Evolutionary conservation across 2,329 filamentous ascomycete genomes (phyloP).

Genomic region (Ploettnerulaceae sp.): DNA sequence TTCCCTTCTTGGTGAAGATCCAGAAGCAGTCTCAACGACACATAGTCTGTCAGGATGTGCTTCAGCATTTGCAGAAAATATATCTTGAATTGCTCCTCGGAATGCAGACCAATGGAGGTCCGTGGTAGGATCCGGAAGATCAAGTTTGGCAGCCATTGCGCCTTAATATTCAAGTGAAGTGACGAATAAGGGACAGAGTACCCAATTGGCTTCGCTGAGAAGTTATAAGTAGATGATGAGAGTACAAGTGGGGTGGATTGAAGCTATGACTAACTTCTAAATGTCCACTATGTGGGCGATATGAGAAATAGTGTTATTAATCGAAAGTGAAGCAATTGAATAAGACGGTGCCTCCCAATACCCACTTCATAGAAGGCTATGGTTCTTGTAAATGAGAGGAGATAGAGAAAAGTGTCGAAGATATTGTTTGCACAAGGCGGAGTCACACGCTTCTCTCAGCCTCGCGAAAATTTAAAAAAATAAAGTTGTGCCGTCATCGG

Average conservation of each 20-base stretch:
- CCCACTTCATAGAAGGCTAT: neutral
- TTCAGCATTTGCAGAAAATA: conserved; percentile 54
- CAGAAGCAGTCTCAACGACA: conserved; percentile 59
- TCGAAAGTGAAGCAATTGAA: neutral
- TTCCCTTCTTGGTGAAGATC: conserved; percentile 48
- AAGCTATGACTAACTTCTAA: neutral
- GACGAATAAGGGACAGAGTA: neutral
- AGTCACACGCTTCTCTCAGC: conserved; percentile 7
- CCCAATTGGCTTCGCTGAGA: neutral
- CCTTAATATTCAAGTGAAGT: neutral
- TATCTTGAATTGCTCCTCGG: conserved; percentile 54
- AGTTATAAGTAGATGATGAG: neutral
- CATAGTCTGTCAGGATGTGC: conserved; percentile 61
- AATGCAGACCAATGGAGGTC: conserved; percentile 57
- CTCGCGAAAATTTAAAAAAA: conserved; percentile 6
- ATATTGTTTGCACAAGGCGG: neutral
- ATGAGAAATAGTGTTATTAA: neutral
- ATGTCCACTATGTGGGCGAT: neutral
- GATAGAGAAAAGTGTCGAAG: neutral
- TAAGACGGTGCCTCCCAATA: neutral
- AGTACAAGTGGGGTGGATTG: neutral
- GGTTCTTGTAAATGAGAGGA: neutral
- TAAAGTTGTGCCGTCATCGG: conserved; percentile 10
- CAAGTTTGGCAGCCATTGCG: conserved; percentile 20
- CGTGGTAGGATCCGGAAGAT: conserved; percentile 49